Evolutionary conservation across 768 basidiomycete species (phyloP), one percentile per base, ranked within the genome.

Genomic region (Tulasnella sp.): DNA sequence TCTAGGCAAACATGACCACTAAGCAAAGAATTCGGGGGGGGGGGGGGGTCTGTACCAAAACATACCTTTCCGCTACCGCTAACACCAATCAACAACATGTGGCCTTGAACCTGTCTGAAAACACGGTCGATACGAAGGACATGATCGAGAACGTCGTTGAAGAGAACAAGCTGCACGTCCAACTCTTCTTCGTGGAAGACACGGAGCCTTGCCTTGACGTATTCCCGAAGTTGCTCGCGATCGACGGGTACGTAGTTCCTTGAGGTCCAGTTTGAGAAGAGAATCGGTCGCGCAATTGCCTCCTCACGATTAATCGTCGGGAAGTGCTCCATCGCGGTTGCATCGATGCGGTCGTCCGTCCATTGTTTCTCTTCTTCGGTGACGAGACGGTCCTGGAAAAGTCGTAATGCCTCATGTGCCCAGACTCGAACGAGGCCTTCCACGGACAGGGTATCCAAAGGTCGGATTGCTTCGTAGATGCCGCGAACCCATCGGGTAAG

Each of bases 121-220:
- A 98, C 97, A 81, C 97, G 91, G 82, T 99, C 97, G 79, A 99
- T 99, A 64, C 97, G 91, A 36, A 99, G 88, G 52, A 99, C 97
- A 80, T 99, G 97, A 81, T 99, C 97, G 77, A 99, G 87, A 12
- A 99, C 97, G 81, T 99, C 97, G 81, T 99, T 98, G 88, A 99
- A 99, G 29, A 99, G 88, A 31, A 99, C 97, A 38, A 99, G 89
- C 12, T 94, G 96, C 2, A 99, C 97, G 78, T 99, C 97, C 72
- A 99, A 85, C 84, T 99, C 97, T 84, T 99, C 97, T 82, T 99
- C 97, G 80, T 99, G 97, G 85, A 99, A 99, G n/a, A 99, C 93
- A 14, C 94, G 91, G 25, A 99, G 87, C 58, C 97, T 91, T 25
- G 97, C 96, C 83, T 98, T 98, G 29, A 94, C 96, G 82, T 96